Base-by-base conservation (phyloP, 106 monocot species). In the Cymbidium sinense region DNA sequence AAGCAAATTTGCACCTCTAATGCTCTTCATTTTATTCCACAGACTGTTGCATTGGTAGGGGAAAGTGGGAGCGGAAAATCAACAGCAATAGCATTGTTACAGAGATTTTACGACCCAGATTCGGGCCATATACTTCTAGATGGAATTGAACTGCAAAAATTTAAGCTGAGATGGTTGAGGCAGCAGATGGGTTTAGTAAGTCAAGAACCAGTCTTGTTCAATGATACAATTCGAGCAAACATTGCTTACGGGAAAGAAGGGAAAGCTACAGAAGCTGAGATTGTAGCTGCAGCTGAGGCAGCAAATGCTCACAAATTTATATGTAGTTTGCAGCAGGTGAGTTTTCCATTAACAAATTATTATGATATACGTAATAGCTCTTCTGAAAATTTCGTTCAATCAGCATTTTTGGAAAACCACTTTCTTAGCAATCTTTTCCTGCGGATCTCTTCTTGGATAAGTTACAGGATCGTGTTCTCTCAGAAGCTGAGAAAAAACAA, bases 151-250 rank as follows among this genome's bases (percentile, higher is more conserved):
- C 27, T 80, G 9, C 8, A 51, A 54, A 74, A 74, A 12, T 58
- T 80, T 37, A 34, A 80, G 25, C 5, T 80, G 6, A 39, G 30
- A n/a, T 75, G 74, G 80, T 72, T 80, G 27, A 80, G 80, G 31
- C 55, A 80, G 50, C 80, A 80, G n/a, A 80, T 80, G 75, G 80
- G 80, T 17, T 64, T 80, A 21, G 80, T 80, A 41, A 80, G 74
- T 29, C 80, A 80, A 73, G 80, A 80, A 75, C 80, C 74, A 6
- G 19, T 34, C 4, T 43, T 80, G 21, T 80, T 80, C 28, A 80
- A 80, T 43, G 80, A 80, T 75, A 80, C 75, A 19, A 75, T 75
- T 44, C 29, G 64, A 31, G 80, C 74, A 6, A 80, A 80, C 61
- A 80, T 80, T 61, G 80, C 80, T 27, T 80, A 80, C 17, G 80